phyloP scores from a whole-genome alignment of 2,329 filamentous ascomycete species.

The Talaromyces sp. region DNA sequence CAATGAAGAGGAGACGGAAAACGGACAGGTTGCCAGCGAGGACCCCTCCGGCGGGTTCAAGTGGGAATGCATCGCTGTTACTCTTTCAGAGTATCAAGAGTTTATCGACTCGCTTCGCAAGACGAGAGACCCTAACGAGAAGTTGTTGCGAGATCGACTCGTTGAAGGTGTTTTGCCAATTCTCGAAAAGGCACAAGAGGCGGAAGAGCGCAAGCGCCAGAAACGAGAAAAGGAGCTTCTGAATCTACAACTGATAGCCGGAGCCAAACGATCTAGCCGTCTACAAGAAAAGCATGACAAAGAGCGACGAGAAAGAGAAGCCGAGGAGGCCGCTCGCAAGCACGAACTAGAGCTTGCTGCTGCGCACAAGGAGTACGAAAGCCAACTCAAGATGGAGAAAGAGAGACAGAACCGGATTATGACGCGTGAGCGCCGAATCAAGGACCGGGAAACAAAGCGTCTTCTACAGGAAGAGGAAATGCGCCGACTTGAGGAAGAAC shows the following conservation, averaged over 20 bases:
- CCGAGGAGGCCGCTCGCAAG: slow-evolving; percentile 64
- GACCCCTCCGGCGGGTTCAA: slow-evolving; percentile 68
- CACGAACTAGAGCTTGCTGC: slow-evolving; percentile 59
- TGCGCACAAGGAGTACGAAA: slow-evolving; percentile 55
- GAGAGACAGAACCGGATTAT: slow-evolving; percentile 74
- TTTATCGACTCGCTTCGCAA: slow-evolving; percentile 69
- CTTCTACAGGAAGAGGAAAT: slow-evolving; percentile 81
- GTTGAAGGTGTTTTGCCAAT: slow-evolving; percentile 76
- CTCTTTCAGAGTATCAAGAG: slow-evolving; percentile 66
- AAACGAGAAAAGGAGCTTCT: slow-evolving; percentile 75
- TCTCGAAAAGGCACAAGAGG: slow-evolving; percentile 68
- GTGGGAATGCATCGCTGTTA: slow-evolving; percentile 89
- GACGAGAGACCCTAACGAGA: slow-evolving; percentile 79
- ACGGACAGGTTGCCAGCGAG: slow-evolving; percentile 41
- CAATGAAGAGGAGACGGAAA: slow-evolving; percentile 29
- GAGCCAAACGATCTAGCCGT: slow-evolving; percentile 86
- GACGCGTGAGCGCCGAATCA: slow-evolving; percentile 78
- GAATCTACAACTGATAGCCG: slow-evolving; percentile 80
- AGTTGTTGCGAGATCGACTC: slow-evolving; percentile 65
- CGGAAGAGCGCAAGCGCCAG: slow-evolving; percentile 64
- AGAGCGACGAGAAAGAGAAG: slow-evolving; percentile 67
- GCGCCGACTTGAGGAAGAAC: slow-evolving; percentile 70
- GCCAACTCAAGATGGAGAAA: slow-evolving; percentile 60
- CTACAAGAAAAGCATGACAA: slow-evolving; percentile 77
- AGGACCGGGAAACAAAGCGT: slow-evolving; percentile 78